These are phyloP conservation scores for Sporobolus alterniflorus DNA, from an alignment of 202 grass and related monocot genomes.

Conservation along the genomic window DNA sequence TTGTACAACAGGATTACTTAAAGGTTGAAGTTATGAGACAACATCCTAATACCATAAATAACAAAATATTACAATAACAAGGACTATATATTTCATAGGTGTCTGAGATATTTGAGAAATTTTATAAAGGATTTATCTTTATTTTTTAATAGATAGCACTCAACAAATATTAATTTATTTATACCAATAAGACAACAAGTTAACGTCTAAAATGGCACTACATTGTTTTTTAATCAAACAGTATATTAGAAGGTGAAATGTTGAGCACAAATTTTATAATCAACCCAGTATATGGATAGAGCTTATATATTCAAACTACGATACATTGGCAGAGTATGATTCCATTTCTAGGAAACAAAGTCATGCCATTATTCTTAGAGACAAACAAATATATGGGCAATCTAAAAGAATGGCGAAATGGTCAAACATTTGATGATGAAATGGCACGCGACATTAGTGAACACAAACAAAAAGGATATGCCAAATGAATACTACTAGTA, in stretches of 20 bases:
- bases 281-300: background rate
- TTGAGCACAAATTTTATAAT: background rate
- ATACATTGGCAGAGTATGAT: background rate
- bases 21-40: background rate
- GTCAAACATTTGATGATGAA: background rate
- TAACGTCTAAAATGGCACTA: background rate
- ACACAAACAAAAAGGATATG: background rate
- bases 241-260: background rate
- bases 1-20: background rate
- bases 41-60: background rate
- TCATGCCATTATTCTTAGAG: background rate
- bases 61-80: slow-evolving; percentile 2
- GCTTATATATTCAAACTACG: background rate
- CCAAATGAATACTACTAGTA: background rate
- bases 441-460: background rate
- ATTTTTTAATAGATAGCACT: background rate
- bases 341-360: background rate
- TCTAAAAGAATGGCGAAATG: background rate
- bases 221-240: background rate
- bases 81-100: background rate
- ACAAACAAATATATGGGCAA: background rate
- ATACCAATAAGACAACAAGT: background rate
- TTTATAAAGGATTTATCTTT: background rate
- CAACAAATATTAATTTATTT: background rate
- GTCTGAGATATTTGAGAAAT: background rate